Conservation (phyloP, 129 eudicot genomes). For the Lactuca saligna region DNA sequence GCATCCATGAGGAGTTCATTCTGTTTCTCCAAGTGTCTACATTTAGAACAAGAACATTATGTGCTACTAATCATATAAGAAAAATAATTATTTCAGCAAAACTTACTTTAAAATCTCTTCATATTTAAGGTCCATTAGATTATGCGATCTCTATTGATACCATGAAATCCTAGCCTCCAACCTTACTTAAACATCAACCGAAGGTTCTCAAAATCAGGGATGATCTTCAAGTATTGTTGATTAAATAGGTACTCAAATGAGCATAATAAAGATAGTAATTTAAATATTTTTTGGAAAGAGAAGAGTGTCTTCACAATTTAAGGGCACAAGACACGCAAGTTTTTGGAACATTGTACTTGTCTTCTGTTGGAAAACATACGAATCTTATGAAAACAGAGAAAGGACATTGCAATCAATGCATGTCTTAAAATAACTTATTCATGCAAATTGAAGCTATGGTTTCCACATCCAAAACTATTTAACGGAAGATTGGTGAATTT, state of each 20-base stretch:
- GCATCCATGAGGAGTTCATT: slow-evolving; percentile 67
- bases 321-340: background rate
- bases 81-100: background rate
- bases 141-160: background rate
- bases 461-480: too few relatives aligned
- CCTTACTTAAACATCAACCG: background rate
- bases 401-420: background rate
- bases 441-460: background rate
- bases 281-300: too few relatives aligned
- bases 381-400: background rate
- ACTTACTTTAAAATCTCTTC: slow-evolving; percentile 49
- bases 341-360: background rate
- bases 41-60: slow-evolving; percentile 11
- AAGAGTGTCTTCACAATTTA: background rate
- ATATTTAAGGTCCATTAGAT: slow-evolving; percentile 53
- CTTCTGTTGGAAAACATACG: background rate
- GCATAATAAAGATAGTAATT: too few relatives aligned
- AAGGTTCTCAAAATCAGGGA: background rate
- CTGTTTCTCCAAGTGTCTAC: slow-evolving; percentile 92
- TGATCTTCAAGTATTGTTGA: too few relatives aligned
- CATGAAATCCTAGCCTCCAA: background rate
- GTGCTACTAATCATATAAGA: background rate
- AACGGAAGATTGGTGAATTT: too few relatives aligned
- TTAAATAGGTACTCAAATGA: too few relatives aligned
- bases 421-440: background rate